Conservation (phyloP, 2,329 filamentous ascomycete species). For the Xylaria sp. region DNA sequence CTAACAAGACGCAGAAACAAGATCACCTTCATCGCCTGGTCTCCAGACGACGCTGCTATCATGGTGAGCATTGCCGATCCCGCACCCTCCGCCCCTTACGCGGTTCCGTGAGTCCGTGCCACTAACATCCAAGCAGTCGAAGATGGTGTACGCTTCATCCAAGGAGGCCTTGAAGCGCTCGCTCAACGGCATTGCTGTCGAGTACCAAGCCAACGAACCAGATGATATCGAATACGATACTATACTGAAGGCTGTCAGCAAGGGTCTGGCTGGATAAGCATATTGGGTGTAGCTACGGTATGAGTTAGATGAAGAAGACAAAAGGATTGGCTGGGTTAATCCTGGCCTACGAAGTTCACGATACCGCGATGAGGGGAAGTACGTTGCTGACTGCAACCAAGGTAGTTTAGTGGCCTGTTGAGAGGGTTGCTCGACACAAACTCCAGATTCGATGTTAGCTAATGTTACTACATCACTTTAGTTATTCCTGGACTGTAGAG, state of each 20-base stretch:
- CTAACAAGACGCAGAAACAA: slow-evolving; percentile 54
- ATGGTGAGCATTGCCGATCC: slow-evolving; percentile 50
- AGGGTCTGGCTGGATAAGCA: slow-evolving; percentile 50
- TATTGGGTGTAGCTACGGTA: not conserved
- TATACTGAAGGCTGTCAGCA: slow-evolving; percentile 62
- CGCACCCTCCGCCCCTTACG: not conserved
- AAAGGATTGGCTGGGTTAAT: slow-evolving; percentile 12
- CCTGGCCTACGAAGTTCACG: slow-evolving; percentile 26
- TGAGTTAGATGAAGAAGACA: slow-evolving; percentile 13
- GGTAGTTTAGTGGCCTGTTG: slow-evolving; percentile 29
- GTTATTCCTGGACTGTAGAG: slow-evolving; percentile 29
- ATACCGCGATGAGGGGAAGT: slow-evolving; percentile 23
- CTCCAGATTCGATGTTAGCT: slow-evolving; percentile 33
- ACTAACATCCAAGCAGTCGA: slow-evolving; percentile 46
- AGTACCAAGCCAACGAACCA: slow-evolving; percentile 78
- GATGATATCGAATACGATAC: slow-evolving; percentile 76
- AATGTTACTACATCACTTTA: slow-evolving; percentile 32
- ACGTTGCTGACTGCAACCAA: slow-evolving; percentile 20
- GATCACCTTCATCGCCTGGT: slow-evolving; percentile 74
- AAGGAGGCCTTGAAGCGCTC: slow-evolving; percentile 80
- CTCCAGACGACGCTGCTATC: slow-evolving; percentile 72
- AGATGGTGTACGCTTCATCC: slow-evolving; percentile 87
- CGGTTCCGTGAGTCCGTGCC: not conserved
- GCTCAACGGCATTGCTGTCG: slow-evolving; percentile 67
- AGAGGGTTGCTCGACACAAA: slow-evolving; percentile 29